Base-by-base conservation (phyloP, 2,329 filamentous ascomycete species). In the Alternaria tenuissima region DNA sequence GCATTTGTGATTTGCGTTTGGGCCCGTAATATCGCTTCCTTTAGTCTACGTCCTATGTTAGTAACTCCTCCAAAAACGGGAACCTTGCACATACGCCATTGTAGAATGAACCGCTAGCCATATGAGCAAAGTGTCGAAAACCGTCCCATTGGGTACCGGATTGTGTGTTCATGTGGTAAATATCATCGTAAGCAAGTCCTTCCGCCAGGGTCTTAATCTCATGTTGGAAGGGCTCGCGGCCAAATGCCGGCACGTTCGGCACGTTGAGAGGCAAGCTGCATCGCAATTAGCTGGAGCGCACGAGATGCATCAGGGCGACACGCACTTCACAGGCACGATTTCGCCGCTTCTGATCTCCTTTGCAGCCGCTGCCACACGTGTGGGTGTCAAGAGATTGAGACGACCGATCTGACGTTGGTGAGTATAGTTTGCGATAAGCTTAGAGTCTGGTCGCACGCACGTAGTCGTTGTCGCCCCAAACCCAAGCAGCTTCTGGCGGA, bases 391-490 rank as follows among this genome's bases (percentile, higher is more conserved):
- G 8, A 88, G 81, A 58, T 88, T 88, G 43, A 88, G 69, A 44
- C 86, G 80, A 12, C 83, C 83, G 52, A 83, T 75, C 80, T 77
- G 75, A 7, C 14, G 6, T 12, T 7, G 12, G 46, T 64, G 18
- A 64, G 49, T 48, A 34, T 22, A 18, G 18, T 14, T 34, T 5
- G 30, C 14, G 16, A 36, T 1, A 34, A 34, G 18, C 34, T 34
- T 36, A n/a, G 30, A n/a, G 0, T 36, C n/a, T 11, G 46, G 30
- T 36, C 30, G 18, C 9, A 7, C 7, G 2, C 64, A 86, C 81
- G 64, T 81, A 77, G 65, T 87, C 86, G 69, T 86, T 79, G 41
- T 84, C 78, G 12, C 86, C 86, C 86, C 86, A 88, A 26, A 87
- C 83, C 86, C 86, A 88, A 18, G 86, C 85, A 18, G 86, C 85